Evolutionary conservation across 148 eudicot genomes (phyloP), one percentile per base, ranked within the genome.

Genomic region (Vaccinium vitisidaea): DNA sequence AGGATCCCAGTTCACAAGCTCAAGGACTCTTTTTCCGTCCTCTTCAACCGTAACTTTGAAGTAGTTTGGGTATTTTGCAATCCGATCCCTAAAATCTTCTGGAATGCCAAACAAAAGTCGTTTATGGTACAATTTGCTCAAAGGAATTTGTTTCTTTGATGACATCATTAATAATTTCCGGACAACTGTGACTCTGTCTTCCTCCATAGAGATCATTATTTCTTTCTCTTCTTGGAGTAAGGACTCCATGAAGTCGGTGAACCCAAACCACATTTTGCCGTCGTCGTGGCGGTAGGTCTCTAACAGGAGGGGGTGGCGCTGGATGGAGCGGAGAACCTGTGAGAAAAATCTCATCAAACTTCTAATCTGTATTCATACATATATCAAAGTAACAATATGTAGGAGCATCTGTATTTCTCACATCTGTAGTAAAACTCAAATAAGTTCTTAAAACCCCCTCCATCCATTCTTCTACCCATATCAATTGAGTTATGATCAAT

Each of bases 111-210:
- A 97, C 77, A 97, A 67, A 30, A 58, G 63, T 61, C 98, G 82
- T 23, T 95, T 93, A 86, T 95, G 99, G 80, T 92, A 91, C 70
- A 97, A 86, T 86, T 91, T 97, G 79, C 96, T 97, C 82, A 97
- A 73, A 4, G 95, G 92, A 86, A 97, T 92, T 75, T 86, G 84
- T 75, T 92, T 90, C 15, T 95, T 91, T 19, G 87, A 92, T 0
- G 93, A 93, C 98, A 97, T 90, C 99, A 97, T 97, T 54, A 97
- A 54, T 46, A 97, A 76, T 83, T 97, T 97, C 89, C 94, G 89
- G 9, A 97, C 93, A 18, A 90, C 89, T 30, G 85, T 87, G 9
- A 97, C 94, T 75, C 99, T 90, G 13, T 90, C 86, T 21, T 25
- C 63, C 81, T 97, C 98, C 93, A 92, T 86, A 4, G 89, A 79